Base-by-base conservation (phyloP, 805 yeast species). In the Teunomyces pallodes region DNA sequence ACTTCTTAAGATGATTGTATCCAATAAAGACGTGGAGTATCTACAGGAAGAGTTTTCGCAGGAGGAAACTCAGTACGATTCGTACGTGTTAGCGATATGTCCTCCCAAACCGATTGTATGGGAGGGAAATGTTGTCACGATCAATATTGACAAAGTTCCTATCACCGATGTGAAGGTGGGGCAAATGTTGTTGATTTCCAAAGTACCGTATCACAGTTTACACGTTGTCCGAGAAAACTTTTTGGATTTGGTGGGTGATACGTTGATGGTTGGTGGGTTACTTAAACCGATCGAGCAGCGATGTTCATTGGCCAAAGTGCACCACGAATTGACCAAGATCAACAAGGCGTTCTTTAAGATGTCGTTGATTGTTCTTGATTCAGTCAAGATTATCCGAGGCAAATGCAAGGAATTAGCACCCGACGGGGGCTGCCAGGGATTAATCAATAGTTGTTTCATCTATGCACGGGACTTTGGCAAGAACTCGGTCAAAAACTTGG, bases 61-160 rank as follows among this genome's bases (percentile, higher is more conserved):
- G 32, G 50, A 47, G 32, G 50, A 47, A 39, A 39, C 47, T 14
- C 67, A 60, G n/a, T 69, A 72, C 20, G 63, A 72, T 26, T 87
- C 90, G 0, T 89, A 87, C 54, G 77, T 89, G 10, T 57, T 90
- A 26, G 85, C 89, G 0, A 66, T 91, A 4, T 83, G 88, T 57
- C 90, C 96, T 0, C 77, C 84, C 2, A 88, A 88, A 57, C 95
- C 97, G 0, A 78, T 91, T 66, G 81, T 87, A 43, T 92, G 98
- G 98, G 90, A 87, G 51, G 97, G 97, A 4, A 76, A 80, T 13
- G 83, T 86, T 53, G 76, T 84, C 33, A 78, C 82, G 38, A 62
- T 87, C 5, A 73, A 75, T 10, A 63, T 81, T 10, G 75, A 70
- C 9, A 59, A 66, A 2, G 68, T 78, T 3, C 80, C 83, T 0